These are phyloP conservation scores for Lactifluus subvellereus DNA, from an alignment of 768 basidiomycete species.

Conservation along the genomic window DNA sequence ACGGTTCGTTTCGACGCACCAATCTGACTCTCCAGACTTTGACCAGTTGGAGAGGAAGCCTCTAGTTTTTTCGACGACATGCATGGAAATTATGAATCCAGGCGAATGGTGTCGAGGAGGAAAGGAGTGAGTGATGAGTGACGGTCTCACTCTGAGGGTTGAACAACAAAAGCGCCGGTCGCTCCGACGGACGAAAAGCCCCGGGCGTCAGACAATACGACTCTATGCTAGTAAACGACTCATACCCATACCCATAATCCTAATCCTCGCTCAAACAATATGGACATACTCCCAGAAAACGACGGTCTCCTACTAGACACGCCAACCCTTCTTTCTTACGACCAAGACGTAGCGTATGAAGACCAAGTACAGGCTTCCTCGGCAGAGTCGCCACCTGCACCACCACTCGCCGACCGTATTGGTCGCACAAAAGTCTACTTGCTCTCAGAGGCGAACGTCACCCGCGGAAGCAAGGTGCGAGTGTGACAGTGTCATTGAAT, in stretches of 20 bases:
- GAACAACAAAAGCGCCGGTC: neutral
- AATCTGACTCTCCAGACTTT: conserved; percentile 20
- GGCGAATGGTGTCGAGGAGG: neutral
- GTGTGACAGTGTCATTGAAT: conserved; percentile 36
- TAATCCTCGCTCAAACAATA: conserved; percentile 6
- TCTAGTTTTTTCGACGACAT: conserved; percentile 16
- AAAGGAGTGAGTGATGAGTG: neutral
- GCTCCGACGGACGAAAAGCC: neutral
- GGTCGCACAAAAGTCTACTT: conserved; percentile 71
- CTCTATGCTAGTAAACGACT: neutral
- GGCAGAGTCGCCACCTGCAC: conserved; percentile 5
- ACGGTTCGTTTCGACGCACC: conserved; percentile 5
- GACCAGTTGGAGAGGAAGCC: conserved; percentile 21
- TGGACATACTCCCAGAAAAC: conserved; percentile 28
- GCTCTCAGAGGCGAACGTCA: conserved; percentile 58
- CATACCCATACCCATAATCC: neutral
- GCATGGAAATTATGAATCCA: conserved; percentile 9
- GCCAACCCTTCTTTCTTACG: conserved; percentile 42
- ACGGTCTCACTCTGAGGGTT: neutral
- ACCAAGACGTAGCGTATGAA: conserved; percentile 51
- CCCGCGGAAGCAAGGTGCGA: conserved; percentile 70
- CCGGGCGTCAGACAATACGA: neutral
- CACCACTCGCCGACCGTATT: conserved; percentile 58
- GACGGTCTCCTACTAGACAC: conserved; percentile 10
- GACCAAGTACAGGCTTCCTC: conserved; percentile 42